Conservation (phyloP, 495 filamentous ascomycete genomes). For the Xylaria cubensis region DNA sequence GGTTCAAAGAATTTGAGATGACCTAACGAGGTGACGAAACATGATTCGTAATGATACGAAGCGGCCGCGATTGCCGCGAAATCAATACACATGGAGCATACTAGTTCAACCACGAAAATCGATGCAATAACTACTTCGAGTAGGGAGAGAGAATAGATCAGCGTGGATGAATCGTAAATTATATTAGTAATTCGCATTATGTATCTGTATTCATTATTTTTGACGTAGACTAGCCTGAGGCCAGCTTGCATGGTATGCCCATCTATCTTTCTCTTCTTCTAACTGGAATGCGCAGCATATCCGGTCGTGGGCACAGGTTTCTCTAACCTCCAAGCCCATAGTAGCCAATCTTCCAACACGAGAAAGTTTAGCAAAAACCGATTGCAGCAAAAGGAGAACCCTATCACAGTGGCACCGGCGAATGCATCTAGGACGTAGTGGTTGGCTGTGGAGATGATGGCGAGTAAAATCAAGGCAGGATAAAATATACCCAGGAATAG, state of each 20-base stretch:
- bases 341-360: slow-evolving; percentile 69
- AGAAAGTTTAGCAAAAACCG: slow-evolving; percentile 64
- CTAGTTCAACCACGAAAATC: background rate
- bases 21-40: background rate
- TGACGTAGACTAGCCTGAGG: slow-evolving; percentile 25
- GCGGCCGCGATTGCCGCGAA: background rate
- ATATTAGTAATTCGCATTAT: slow-evolving; percentile 26
- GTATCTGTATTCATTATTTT: slow-evolving; percentile 35
- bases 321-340: slow-evolving; percentile 66
- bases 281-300: slow-evolving; percentile 29
- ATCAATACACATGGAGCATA: background rate
- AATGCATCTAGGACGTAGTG: slow-evolving; percentile 77
- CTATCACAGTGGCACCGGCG: slow-evolving; percentile 66
- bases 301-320: slow-evolving; percentile 56
- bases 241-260: background rate
- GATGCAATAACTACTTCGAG: no score
- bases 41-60: background rate
- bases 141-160: background rate
- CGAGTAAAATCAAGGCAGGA: slow-evolving; percentile 67
- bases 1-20: background rate
- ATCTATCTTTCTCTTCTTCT: slow-evolving; percentile 11
- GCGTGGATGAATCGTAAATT: slow-evolving; percentile 3
- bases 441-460: slow-evolving; percentile 76
- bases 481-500: slow-evolving; percentile 66
- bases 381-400: slow-evolving; percentile 65